phyloP scores from a whole-genome alignment of 2,329 filamentous ascomycete species.

The Venturia nashicola region DNA sequence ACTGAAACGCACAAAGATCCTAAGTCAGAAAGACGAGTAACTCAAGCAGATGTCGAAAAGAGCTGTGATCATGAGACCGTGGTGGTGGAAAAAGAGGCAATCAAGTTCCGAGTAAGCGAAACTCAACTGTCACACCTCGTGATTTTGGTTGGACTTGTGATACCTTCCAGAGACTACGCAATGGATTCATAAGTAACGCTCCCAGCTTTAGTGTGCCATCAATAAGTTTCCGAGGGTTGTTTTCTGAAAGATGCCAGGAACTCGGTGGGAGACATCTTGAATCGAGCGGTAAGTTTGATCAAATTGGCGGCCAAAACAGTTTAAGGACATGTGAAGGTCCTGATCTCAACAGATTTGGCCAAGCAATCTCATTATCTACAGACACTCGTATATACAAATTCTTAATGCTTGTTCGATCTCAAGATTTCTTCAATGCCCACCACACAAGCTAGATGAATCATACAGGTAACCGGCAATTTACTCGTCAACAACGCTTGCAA shows the following conservation, averaged over 20 bases:
- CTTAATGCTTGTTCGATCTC: not conserved
- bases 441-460: not conserved
- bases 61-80: not conserved
- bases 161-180: not conserved
- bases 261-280: not conserved
- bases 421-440: not conserved
- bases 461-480: constrained; percentile 33
- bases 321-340: not conserved
- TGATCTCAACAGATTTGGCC: not conserved
- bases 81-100: not conserved
- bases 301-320: not conserved
- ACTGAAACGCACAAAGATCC: too few relatives aligned
- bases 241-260: not conserved
- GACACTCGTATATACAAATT: not conserved
- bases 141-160: not conserved
- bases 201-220: too few relatives aligned
- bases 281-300: not conserved
- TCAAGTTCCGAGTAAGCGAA: too few relatives aligned
- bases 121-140: not conserved
- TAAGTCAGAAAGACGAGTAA: too few relatives aligned
- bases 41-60: not conserved
- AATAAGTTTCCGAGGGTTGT: not conserved
- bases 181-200: too few relatives aligned
- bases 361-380: not conserved
- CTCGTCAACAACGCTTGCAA: constrained; percentile 90